Conservation (phyloP, 495 filamentous ascomycete species). For the Penicillium cataractarum region DNA sequence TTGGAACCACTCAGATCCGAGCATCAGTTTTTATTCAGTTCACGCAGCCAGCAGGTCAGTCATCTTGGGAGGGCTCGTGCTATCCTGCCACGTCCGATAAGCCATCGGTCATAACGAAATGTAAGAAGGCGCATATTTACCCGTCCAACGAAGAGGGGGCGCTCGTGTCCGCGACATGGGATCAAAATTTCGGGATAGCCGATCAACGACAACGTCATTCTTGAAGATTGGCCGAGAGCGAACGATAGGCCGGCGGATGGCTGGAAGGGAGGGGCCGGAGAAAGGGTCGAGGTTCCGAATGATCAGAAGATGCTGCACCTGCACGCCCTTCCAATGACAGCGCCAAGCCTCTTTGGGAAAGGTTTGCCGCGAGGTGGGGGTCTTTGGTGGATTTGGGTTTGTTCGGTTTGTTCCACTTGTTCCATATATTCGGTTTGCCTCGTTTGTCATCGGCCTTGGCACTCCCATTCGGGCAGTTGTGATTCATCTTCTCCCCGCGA, state of each 20-base stretch:
- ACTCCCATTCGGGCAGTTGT: slow-evolving; percentile 11
- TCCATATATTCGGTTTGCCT: background rate
- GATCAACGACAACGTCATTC: slow-evolving; percentile 18
- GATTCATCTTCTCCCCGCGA: slow-evolving; percentile 21
- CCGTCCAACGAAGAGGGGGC: background rate
- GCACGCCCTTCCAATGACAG: slow-evolving; percentile 46
- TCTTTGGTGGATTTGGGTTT: background rate
- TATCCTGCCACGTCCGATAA: slow-evolving; percentile 19
- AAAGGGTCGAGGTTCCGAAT: slow-evolving; percentile 2
- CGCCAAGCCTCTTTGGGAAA: slow-evolving; percentile 35
- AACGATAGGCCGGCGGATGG: background rate
- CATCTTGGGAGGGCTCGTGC: slow-evolving; percentile 9
- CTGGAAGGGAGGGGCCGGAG: background rate
- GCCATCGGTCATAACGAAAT: slow-evolving; percentile 19
- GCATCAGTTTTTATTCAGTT: too few relatives aligned
- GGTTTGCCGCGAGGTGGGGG: background rate
- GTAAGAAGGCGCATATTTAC: background rate
- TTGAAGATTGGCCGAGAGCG: background rate
- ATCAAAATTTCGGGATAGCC: slow-evolving; percentile 11
- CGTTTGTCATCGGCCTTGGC: background rate
- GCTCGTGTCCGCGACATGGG: slow-evolving; percentile 9
- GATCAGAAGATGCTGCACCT: slow-evolving; percentile 21
- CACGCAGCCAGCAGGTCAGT: background rate
- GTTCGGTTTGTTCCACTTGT: background rate
- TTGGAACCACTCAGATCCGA: background rate